Base-by-base conservation (phyloP, 805 yeast species). In the Cyberlindnera lachancei region DNA sequence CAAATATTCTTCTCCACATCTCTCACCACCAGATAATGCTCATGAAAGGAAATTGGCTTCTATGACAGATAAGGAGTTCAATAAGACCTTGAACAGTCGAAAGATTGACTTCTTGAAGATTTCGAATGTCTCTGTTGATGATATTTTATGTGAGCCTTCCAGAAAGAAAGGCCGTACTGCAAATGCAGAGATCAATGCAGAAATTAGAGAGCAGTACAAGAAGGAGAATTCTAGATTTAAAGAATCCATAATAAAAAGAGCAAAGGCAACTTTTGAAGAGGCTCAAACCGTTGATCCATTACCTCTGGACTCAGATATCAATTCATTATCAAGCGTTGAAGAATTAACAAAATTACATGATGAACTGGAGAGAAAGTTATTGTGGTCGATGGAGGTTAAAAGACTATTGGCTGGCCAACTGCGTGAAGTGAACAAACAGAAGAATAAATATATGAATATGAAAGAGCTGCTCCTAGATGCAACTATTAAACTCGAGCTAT, bases 381-480 rank as follows among this genome's bases (percentile, higher is more conserved):
- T 57, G 15, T 66, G 73, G 37, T 59, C 63, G 2, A 33, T 44
- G 12, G 63, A 58, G 31, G 58, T 68, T 16, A 61, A 64, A 34
- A 50, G 59, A 34, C 34, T 66, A 7, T 55, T 66, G 17, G 50
- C 53, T 7, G 42, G 40, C 5, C 51, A 62, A 22, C 46, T 68
- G 20, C 30, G 33, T 1, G 40, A 53, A 2, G 35, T 58, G 11
- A 44, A 52, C 26, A 52, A 55, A 25, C 59, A 59, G 26, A 53
- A 73, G 23, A 47, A 55, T 22, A 37, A 18, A 5, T 15, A 64
- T 18, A 68, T 68, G 66, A 34, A 53, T 6, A 42, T 52, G 6
- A 70, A 65, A 33, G 74, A 70, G 37, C 35, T 58, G 9, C 44
- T 70, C 13, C 40, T 70, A 17, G 69, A 69, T 33, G 64, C 66